These are phyloP conservation scores for Phytopythium cucurbitacearum DNA, from an alignment of 352 stramenopile species.

Conservation along the genomic window DNA sequence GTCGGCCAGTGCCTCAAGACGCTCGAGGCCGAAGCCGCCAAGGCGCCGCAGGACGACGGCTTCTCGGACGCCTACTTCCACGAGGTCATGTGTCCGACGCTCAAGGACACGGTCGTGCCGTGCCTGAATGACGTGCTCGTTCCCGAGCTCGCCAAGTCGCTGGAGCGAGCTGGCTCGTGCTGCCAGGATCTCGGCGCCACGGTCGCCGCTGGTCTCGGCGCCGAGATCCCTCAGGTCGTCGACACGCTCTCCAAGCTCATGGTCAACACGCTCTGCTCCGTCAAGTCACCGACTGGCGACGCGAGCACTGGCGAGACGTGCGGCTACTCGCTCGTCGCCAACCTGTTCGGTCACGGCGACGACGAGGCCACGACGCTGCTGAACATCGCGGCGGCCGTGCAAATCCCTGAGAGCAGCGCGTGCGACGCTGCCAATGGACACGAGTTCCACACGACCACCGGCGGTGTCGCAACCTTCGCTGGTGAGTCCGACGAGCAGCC, in stretches of 20 bases:
- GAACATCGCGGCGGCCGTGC: neutral
- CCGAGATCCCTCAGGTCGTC: neutral
- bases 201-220: neutral
- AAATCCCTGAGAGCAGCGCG: conserved; percentile 1
- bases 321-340: conserved; percentile 4
- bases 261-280: conserved; percentile 1
- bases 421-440: conserved; percentile 1
- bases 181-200: conserved; percentile 4
- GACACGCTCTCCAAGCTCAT: conserved; percentile 3
- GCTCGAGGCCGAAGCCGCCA: neutral
- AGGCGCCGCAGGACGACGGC: neutral
- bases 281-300: neutral
- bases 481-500: neutral
- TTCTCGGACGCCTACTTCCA: conserved; percentile 4
- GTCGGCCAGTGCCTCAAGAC: conserved; percentile 2
- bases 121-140: conserved; percentile 5
- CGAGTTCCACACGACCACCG: conserved; percentile 1
- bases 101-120: conserved; percentile 3
- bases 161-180: neutral
- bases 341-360: neutral
- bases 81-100: neutral
- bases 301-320: conserved; percentile 2
- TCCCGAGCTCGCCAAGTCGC: neutral
- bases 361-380: neutral
- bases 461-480: neutral